These are phyloP conservation scores for Penicillium tannophilum DNA, from an alignment of 495 filamentous ascomycete genomes.

Conservation along the genomic window DNA sequence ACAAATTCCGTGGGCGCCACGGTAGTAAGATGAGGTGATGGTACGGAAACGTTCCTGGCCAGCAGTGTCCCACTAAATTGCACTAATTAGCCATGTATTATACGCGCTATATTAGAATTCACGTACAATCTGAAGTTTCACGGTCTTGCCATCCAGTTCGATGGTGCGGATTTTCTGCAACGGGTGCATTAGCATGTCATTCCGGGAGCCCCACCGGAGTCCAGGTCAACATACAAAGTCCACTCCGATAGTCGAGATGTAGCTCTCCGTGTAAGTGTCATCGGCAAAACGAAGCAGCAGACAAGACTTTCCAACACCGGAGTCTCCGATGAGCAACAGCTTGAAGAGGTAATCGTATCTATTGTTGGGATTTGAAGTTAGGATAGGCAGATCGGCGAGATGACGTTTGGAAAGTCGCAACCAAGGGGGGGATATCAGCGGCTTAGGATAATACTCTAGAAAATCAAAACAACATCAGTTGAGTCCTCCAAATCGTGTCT, in stretches of 20 bases:
- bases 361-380: conserved; percentile 28
- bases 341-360: conserved; percentile 99
- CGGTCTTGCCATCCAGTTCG: conserved; percentile 98
- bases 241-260: conserved; percentile 99
- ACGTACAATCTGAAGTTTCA: conserved; percentile 98
- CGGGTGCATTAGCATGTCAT: conserved; percentile 27
- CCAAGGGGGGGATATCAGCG: background rate
- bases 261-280: conserved; percentile 99
- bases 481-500: background rate
- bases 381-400: conserved; percentile 23
- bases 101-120: background rate
- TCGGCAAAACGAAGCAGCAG: conserved; percentile 96
- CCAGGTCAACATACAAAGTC: conserved; percentile 78
- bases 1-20: conserved; percentile 97
- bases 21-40: conserved; percentile 99
- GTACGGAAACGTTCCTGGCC: conserved; percentile 99
- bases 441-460: conserved; percentile 25
- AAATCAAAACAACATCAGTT: conserved; percentile 12
- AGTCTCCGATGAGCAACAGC: conserved; percentile 99
- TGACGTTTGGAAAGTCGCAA: conserved; percentile 8
- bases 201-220: conserved; percentile 10
- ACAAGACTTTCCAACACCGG: conserved; percentile 99
- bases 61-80: conserved; percentile 90
- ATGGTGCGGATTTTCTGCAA: conserved; percentile 98
- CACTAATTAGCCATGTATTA: conserved; percentile 15